phyloP scores from a whole-genome alignment of 2,329 filamentous ascomycete genomes.

The Chaetomium sp. region DNA sequence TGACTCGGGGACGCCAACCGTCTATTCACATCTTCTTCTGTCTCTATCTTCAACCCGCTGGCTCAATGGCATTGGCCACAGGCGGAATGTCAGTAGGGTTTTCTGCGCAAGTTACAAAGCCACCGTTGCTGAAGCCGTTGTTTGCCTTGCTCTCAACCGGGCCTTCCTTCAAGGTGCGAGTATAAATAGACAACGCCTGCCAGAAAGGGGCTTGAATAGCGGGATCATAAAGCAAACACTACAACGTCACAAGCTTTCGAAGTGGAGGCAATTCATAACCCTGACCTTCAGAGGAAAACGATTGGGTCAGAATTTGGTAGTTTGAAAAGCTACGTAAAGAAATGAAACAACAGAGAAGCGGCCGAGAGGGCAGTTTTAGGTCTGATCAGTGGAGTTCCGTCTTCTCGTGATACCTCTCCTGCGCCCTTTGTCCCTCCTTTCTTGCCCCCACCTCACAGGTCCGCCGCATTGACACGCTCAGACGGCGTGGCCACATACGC shows the following conservation, averaged over 20 bases:
- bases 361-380: background rate
- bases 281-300: background rate
- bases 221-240: background rate
- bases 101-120: background rate
- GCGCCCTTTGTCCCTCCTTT: background rate
- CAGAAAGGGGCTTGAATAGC: background rate
- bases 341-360: background rate
- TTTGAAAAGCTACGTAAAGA: background rate
- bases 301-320: background rate
- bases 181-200: slow-evolving; percentile 9
- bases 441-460: background rate
- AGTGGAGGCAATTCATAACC: background rate
- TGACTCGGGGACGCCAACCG: background rate
- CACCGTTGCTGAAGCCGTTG: background rate
- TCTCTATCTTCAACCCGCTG: background rate
- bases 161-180: background rate
- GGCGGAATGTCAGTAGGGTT: background rate
- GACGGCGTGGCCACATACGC: background rate
- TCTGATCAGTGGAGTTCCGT: background rate
- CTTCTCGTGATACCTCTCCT: background rate
- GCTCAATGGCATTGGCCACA: background rate
- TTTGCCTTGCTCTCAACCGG: background rate
- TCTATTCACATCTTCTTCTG: background rate
- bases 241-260: background rate
- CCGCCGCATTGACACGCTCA: background rate